phyloP scores from a whole-genome alignment of 2,329 filamentous ascomycete genomes.

The Fusarium keratoplasticum region DNA sequence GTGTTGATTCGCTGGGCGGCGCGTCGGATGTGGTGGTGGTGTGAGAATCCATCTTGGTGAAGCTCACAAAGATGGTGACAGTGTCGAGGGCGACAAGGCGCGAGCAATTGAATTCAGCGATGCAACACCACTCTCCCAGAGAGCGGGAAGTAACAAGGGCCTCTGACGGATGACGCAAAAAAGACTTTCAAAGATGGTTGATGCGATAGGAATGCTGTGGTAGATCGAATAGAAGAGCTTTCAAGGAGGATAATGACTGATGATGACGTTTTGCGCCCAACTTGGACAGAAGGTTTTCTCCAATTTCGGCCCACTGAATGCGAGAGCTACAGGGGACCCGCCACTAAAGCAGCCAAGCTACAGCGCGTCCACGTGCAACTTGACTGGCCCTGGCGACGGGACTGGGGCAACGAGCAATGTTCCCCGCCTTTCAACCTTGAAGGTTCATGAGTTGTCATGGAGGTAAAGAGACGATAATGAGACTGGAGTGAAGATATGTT shows the following conservation, averaged over 20 bases:
- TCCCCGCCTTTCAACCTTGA: background rate
- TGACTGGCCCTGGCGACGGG: background rate
- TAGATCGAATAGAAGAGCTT: conserved; percentile 35
- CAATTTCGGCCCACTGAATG: conserved; percentile 26
- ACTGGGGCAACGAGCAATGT: background rate
- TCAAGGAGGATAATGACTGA: conserved; percentile 22
- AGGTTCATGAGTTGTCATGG: background rate
- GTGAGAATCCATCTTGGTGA: conserved; percentile 44
- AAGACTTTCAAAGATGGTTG: conserved; percentile 5
- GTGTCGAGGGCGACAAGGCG: conserved; percentile 11
- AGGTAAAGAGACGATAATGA: background rate
- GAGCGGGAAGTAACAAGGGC: background rate
- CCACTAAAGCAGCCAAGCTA: conserved; percentile 20
- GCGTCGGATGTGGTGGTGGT: conserved; percentile 29
- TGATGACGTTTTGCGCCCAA: conserved; percentile 39
- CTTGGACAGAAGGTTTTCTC: conserved; percentile 24
- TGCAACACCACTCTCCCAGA: conserved; percentile 17
- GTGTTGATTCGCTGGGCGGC: conserved; percentile 49
- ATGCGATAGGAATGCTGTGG: conserved; percentile 27
- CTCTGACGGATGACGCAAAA: background rate
- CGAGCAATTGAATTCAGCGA: conserved; percentile 2
- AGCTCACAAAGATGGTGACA: conserved; percentile 13
- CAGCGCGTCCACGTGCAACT: background rate
- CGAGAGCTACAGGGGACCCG: conserved; percentile 9
- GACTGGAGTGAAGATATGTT: background rate